Base-by-base conservation (phyloP, 768 basidiomycete genomes). In the Multifurca ochricompacta region DNA sequence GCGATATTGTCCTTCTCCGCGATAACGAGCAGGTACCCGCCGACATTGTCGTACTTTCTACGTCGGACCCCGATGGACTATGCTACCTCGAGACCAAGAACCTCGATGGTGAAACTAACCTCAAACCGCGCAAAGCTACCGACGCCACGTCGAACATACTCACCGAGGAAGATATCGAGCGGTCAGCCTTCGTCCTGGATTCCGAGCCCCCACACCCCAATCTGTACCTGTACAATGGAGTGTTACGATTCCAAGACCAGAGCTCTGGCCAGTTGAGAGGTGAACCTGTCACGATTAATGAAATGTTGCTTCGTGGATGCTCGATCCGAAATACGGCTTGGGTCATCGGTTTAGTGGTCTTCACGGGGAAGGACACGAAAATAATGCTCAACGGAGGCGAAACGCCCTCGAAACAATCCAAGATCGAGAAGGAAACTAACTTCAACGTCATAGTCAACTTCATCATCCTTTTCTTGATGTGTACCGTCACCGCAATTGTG, bases 31-130 rank as follows among this genome's bases (percentile, higher is more conserved):
- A 96, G 70, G 87, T 98, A 11, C 95, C 95, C 0, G 95, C 95
- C 7, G 95, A 99, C 65, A 86, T 98, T 60, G 77, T 94, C 57
- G 90, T 99, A 1, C 78, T 97, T 6, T 83, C 91, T 8, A 94
- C 94, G 0, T 93, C 91, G 7, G 91, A 96, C 68, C 72, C 89
- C 2, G 93, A 96, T 59, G 87, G 90, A 10, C 73, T 92, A 70
- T 96, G 94, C 68, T 99, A 92, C 63, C 76, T 98, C 49, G 95
- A 98, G 74, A 98, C 95, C 41, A 98, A 98, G 77, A 97, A 98
- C 66, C 71, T 98, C 51, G 95, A 98, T 62, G 95, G 95, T 2
- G 95, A 98, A 72, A 97, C 95, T 42, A 98, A 98, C 67, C 73
- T 98, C 63, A 99, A 99, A 70, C 82, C 85, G 6, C 80, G 95